Conservation (phyloP, 2,329 filamentous ascomycete genomes). For the Ceratocystis variospora region DNA sequence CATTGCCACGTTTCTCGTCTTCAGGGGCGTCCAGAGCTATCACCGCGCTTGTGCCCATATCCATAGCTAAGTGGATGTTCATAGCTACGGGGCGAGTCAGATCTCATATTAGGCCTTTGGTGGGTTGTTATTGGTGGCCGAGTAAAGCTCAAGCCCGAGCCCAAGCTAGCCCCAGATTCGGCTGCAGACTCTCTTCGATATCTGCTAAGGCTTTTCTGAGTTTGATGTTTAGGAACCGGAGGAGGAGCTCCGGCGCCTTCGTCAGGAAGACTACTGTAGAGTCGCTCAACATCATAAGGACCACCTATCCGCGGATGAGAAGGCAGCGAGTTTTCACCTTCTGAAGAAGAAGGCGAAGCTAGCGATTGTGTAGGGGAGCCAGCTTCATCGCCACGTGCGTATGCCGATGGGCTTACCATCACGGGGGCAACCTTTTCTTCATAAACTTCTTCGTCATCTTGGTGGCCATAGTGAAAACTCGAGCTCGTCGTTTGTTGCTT, state of each 20-base stretch:
- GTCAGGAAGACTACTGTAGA: slow-evolving; percentile 8
- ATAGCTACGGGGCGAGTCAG: not conserved
- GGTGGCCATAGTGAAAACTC: slow-evolving; percentile 8
- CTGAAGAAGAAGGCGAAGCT: slow-evolving; percentile 10
- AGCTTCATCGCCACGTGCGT: not conserved
- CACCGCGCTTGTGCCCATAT: not conserved
- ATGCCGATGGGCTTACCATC: not conserved
- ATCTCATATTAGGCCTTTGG: not conserved
- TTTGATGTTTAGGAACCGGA: slow-evolving; percentile 10
- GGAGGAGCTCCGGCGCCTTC: slow-evolving; percentile 2
- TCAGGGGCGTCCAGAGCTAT: not conserved
- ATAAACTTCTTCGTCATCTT: slow-evolving; percentile 16
- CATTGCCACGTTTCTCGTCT: slow-evolving; percentile 1
- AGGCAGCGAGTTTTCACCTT: slow-evolving; percentile 4
- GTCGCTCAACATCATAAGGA: slow-evolving; percentile 17
- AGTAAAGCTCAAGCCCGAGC: not conserved
- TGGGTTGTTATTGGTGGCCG: slow-evolving; percentile 5
- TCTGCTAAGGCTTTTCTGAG: not conserved
- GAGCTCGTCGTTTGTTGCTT: slow-evolving; percentile 42
- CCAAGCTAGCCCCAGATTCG: slow-evolving; percentile 33
- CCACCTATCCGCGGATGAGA: slow-evolving; percentile 6
- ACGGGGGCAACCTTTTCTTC: slow-evolving; percentile 12
- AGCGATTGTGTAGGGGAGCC: not conserved
- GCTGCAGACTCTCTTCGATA: not conserved
- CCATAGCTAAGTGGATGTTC: not conserved